Conservation (phyloP, 108 stramenopile genomes). For the Fistulifera pelliculosa region DNA sequence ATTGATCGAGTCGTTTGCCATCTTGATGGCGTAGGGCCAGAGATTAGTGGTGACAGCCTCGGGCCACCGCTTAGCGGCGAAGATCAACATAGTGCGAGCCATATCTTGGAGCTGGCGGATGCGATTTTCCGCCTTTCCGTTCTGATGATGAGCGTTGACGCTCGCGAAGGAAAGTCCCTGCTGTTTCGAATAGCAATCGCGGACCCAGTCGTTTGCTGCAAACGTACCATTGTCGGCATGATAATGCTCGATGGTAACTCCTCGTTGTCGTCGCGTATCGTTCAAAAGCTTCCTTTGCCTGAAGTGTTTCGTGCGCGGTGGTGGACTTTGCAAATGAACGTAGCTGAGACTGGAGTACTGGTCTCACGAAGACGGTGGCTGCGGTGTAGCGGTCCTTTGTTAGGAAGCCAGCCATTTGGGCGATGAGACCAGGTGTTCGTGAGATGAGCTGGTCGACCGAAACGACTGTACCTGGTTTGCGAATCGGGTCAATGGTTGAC, state of each 20-base stretch:
- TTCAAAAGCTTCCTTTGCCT: constrained; percentile 38
- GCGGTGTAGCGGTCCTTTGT: constrained; percentile 23
- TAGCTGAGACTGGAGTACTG: constrained; percentile 15
- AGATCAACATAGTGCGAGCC: constrained; percentile 42
- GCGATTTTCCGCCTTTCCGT: constrained; percentile 34
- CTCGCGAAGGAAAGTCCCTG: constrained; percentile 38
- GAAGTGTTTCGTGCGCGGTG: constrained; percentile 19
- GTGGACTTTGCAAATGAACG: constrained; percentile 22
- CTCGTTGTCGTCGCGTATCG: constrained; percentile 1
- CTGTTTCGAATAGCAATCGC: not conserved
- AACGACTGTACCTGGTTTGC: constrained; percentile 27
- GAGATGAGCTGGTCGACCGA: constrained; percentile 39
- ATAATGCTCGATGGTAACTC: constrained; percentile 23
- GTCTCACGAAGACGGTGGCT: constrained; percentile 35
- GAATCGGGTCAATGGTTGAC: not conserved
- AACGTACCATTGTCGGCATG: constrained; percentile 57
- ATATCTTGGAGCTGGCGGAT: constrained; percentile 27
- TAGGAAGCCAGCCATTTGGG: constrained; percentile 29
- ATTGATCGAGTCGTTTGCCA: constrained; percentile 20
- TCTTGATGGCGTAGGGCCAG: constrained; percentile 31
- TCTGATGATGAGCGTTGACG: constrained; percentile 41
- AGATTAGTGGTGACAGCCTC: constrained; percentile 4
- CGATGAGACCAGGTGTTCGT: constrained; percentile 36
- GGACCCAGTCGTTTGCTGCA: constrained; percentile 18
- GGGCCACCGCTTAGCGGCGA: constrained; percentile 34